Percentiles rank a stretch among this genome's conserved stretches.
Conservation (phyloP, 164 flowering plant genomes). For the Aristolochia californica region DNA sequence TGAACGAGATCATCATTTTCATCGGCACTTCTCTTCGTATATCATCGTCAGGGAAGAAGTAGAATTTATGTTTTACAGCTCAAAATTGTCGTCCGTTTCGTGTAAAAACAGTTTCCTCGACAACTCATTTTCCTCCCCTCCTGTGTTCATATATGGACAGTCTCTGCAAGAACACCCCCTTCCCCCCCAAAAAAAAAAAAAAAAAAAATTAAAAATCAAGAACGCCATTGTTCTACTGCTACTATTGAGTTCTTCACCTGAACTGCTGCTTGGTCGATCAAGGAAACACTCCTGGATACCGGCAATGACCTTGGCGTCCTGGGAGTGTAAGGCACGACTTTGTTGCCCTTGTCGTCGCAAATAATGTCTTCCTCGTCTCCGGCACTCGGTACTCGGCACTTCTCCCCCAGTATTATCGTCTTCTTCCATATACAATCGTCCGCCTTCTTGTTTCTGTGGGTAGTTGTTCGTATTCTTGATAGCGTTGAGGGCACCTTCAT, state of each 20-base stretch:
- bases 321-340: conserved; percentile 19
- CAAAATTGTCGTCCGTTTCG: too few species aligned
- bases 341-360: conserved; percentile 36
- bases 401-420: conserved; percentile 67
- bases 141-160: too few species aligned
- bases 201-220: too few species aligned
- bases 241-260: neutral
- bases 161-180: too few species aligned
- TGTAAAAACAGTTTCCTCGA: too few species aligned
- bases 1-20: too few species aligned
- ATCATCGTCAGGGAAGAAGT: too few species aligned
- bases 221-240: too few species aligned
- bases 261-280: conserved; percentile 9
- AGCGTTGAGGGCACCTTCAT: conserved; percentile 9
- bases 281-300: conserved; percentile 19
- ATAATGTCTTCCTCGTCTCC: conserved; percentile 40
- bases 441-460: conserved; percentile 15
- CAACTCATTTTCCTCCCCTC: too few species aligned
- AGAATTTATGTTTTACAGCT: too few species aligned
- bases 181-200: too few species aligned
- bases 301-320: conserved; percentile 25
- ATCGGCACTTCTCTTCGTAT: too few species aligned
- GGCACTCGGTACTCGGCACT: conserved; percentile 34
- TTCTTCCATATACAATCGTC: conserved; percentile 61
- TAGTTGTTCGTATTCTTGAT: conserved; percentile 6